Evolutionary conservation across 2,329 filamentous ascomycete species (phyloP).

Genomic region (Xylariaceae sp.): DNA sequence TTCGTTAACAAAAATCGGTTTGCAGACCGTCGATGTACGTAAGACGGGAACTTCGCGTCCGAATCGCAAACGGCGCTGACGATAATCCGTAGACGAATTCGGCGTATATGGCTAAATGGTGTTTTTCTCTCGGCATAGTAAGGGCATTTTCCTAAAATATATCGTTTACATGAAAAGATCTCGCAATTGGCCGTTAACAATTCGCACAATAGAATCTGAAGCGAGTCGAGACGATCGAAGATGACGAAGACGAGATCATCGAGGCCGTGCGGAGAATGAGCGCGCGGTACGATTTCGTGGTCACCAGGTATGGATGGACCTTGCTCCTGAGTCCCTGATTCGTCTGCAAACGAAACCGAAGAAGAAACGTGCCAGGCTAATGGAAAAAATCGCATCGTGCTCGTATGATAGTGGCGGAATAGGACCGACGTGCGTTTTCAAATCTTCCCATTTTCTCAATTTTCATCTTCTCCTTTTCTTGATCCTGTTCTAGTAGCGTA

Average conservation of each 20-base stretch:
- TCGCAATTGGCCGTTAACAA: too few species aligned
- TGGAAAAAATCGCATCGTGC: neutral
- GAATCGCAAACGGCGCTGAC: neutral
- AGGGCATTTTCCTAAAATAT: too few species aligned
- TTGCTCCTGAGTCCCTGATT: neutral
- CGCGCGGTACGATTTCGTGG: slow-evolving; percentile 83
- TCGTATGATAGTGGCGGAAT: slow-evolving; percentile 66
- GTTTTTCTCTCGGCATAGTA: slow-evolving; percentile 57
- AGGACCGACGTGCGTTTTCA: slow-evolving; percentile 71
- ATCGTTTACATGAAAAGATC: too few species aligned
- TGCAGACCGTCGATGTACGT: slow-evolving; percentile 31
- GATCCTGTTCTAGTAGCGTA: slow-evolving; percentile 18
- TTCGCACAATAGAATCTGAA: slow-evolving; percentile 57
- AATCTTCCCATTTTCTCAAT: neutral
- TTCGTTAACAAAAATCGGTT: neutral
- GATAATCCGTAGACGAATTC: slow-evolving; percentile 52
- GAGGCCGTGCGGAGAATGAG: slow-evolving; percentile 87
- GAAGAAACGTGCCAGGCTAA: slow-evolving; percentile 1
- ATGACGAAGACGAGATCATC: slow-evolving; percentile 85
- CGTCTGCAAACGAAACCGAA: neutral
- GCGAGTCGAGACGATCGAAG: slow-evolving; percentile 85
- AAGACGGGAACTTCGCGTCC: slow-evolving; percentile 1
- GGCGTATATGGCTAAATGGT: slow-evolving; percentile 59
- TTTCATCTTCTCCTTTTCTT: neutral
- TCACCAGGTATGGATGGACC: slow-evolving; percentile 57